Percentiles rank a stretch among this genome's conserved stretches.
Conservation (phyloP, 169 alveolate species). For the Sarcocystis neurona region DNA sequence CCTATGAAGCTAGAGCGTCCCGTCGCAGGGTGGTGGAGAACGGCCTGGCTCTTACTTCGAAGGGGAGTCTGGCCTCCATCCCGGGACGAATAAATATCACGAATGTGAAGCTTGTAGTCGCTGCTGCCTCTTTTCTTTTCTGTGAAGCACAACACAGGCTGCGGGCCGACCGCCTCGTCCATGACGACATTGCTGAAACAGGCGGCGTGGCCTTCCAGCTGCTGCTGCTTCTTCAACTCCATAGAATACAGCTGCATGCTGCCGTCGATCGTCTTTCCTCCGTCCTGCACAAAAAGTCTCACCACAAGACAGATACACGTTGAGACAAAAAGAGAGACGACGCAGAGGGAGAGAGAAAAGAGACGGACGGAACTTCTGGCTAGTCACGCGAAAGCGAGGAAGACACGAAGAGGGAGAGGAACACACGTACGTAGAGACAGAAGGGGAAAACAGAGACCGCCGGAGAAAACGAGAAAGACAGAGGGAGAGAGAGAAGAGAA, state of each 20-base stretch:
- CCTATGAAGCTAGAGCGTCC: not conserved
- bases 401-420: too few relatives aligned
- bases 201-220: conserved; percentile 93
- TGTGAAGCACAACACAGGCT: conserved; percentile 71
- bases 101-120: conserved; percentile 62
- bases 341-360: too few relatives aligned
- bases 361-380: too few relatives aligned
- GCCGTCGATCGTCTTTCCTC: conserved; percentile 88
- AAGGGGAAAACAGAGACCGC: too few relatives aligned
- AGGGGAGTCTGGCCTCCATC: conserved; percentile 64
- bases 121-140: conserved; percentile 63
- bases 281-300: conserved; percentile 82
- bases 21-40: not conserved
- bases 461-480: too few relatives aligned
- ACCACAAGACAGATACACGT: too few relatives aligned
- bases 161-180: conserved; percentile 76
- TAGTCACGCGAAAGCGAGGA: too few relatives aligned
- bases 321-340: too few relatives aligned
- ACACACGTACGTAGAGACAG: too few relatives aligned
- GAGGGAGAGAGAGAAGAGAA: too few relatives aligned
- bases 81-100: conserved; percentile 61
- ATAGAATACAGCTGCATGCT: conserved; percentile 87
- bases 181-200: conserved; percentile 88
- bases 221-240: conserved; percentile 85
- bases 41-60: not conserved